phyloP scores from a whole-genome alignment of 495 filamentous ascomycete genomes.

The Xylaria palmicola region DNA sequence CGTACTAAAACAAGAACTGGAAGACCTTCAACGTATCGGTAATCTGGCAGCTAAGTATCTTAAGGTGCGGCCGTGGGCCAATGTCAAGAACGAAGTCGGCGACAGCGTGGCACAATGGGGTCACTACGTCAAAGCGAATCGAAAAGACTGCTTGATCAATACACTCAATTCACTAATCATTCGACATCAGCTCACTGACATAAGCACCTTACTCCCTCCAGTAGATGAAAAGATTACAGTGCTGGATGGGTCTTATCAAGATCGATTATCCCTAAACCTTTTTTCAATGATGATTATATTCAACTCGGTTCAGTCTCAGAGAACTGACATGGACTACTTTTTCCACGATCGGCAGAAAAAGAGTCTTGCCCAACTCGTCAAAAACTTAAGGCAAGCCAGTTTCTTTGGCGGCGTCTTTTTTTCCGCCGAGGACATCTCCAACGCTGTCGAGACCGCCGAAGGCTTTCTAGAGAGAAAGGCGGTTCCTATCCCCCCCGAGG shows the following conservation, averaged over 20 bases:
- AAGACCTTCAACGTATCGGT: slow-evolving; percentile 74
- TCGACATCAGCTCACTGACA: slow-evolving; percentile 70
- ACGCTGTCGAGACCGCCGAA: slow-evolving; percentile 60
- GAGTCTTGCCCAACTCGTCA: slow-evolving; percentile 62
- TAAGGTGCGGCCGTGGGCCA: slow-evolving; percentile 72
- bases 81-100: slow-evolving; percentile 31
- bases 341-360: slow-evolving; percentile 73
- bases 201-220: slow-evolving; percentile 63
- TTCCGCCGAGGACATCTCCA: slow-evolving; percentile 57
- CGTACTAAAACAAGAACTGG: slow-evolving; percentile 53
- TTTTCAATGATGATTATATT: slow-evolving; percentile 78
- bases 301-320: slow-evolving; percentile 88
- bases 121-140: slow-evolving; percentile 62
- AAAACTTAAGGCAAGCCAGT: slow-evolving; percentile 80
- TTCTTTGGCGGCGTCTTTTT: slow-evolving; percentile 86
- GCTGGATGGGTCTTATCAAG: slow-evolving; percentile 78
- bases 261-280: slow-evolving; percentile 78
- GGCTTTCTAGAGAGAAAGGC: slow-evolving; percentile 59
- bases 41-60: slow-evolving; percentile 69
- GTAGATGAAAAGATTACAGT: slow-evolving; percentile 70
- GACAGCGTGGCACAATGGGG: slow-evolving; percentile 61
- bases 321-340: slow-evolving; percentile 81
- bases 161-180: slow-evolving; percentile 77
- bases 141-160: slow-evolving; percentile 61
- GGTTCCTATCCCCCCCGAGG: slow-evolving; percentile 53